phyloP scores from a whole-genome alignment of 768 basidiomycete species.

The Lactarius quietus region DNA sequence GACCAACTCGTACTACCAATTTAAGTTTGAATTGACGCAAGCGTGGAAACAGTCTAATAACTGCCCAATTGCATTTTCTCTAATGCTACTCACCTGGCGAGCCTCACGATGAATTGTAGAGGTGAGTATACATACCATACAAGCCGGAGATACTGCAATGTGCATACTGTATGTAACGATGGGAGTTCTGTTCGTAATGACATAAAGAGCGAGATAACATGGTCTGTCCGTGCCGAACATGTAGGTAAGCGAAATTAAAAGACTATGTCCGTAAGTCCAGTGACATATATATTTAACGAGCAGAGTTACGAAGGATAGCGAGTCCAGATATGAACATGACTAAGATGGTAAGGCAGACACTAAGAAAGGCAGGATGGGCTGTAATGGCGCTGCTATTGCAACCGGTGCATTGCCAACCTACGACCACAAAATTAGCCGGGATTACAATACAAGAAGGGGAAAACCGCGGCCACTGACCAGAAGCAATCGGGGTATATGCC shows the following conservation, averaged over 20 bases:
- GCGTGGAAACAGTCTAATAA: too few relatives aligned
- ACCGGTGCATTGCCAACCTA: constrained; percentile 55
- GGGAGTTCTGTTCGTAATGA: constrained; percentile 12
- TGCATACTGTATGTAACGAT: constrained; percentile 9
- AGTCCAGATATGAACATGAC: constrained; percentile 67
- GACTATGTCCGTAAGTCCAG: constrained; percentile 19
- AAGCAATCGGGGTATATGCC: constrained; percentile 59
- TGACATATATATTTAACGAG: constrained; percentile 24
- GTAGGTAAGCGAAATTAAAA: constrained; percentile 12
- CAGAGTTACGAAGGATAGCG: constrained; percentile 44
- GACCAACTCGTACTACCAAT: too few relatives aligned
- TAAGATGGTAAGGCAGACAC: constrained; percentile 52
- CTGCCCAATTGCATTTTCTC: neutral
- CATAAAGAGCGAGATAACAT: constrained; percentile 8
- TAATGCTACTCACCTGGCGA: neutral
- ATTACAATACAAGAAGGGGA: constrained; percentile 5
- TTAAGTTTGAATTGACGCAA: too few relatives aligned
- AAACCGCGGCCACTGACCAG: constrained; percentile 37
- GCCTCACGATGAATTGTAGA: neutral
- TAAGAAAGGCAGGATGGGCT: constrained; percentile 53
- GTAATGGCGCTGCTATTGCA: constrained; percentile 44
- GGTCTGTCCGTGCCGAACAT: constrained; percentile 11
- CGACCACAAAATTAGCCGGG: neutral
- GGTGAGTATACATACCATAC: neutral
- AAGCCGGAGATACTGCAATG: constrained; percentile 17